Evolutionary conservation across 2,329 filamentous ascomycete species (phyloP), one percentile per base, ranked within the genome.

Genomic region (Herpotrichia juniperi): DNA sequence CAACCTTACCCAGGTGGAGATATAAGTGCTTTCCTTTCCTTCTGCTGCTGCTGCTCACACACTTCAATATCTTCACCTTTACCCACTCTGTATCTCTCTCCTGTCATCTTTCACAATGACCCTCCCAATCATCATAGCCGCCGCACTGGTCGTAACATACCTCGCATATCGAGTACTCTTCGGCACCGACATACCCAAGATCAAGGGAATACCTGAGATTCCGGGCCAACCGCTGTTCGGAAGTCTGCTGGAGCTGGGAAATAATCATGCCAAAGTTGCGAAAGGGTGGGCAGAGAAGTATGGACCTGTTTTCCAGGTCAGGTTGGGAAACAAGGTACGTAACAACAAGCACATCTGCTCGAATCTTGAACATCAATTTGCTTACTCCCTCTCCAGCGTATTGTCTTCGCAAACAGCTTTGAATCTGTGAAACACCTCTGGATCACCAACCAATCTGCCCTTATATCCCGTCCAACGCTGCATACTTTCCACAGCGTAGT

Each of bases 401-500:
- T 93, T 54, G 79, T 93, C 26, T 91, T 91, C 64, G 89, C 88
- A 56, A 93, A 93, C 63, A 87, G 84, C 1, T 93, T 91, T 63
- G 87, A 90, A 17, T 83, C 87, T 0, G 88, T 93, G 28, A 85
- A 83, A 48, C 80, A 87, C 58, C 78, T 93, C 19, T 93, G 89
- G 87, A 88, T 92, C 69, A 88, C 85, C 9, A 87, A 93, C 62
- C 89, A 92, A 63, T 90, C 89, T 0, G 82, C 89, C 0, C 76
- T 93, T 51, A 91, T 92, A 63, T 92, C 88, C 1, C 83, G 90
- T 1, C 90, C 90, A 0, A 90, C 81, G 21, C 83, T 92, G 42
- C 89, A 93, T 72, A 93, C 90, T 1, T 93, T 93, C 72, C 90
- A 93, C 73, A 89, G 83, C 4, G 87, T 93, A 3, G 87, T 92